phyloP scores from a whole-genome alignment of 2,329 filamentous ascomycete genomes.

The Claviceps arundinis region DNA sequence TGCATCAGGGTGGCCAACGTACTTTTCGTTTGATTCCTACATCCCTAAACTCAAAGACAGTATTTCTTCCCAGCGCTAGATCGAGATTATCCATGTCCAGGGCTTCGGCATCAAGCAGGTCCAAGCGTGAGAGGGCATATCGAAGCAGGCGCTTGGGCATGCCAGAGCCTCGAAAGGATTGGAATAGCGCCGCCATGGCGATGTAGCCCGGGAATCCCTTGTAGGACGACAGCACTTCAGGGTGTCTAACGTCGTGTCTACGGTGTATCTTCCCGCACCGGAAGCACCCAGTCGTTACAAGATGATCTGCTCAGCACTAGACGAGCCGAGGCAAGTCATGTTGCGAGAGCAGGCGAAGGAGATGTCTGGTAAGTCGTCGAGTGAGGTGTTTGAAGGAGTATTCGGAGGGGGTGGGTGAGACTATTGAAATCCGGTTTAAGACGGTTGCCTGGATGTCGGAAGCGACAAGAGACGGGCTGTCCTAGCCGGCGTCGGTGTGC shows the following conservation, averaged over 20 bases:
- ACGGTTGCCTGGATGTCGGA: neutral
- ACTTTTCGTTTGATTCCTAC: conserved; percentile 71
- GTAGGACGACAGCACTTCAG: neutral
- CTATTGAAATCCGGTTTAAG: neutral
- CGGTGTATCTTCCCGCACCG: conserved; percentile 4
- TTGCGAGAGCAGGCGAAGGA: conserved; percentile 11
- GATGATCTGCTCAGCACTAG: conserved; percentile 22
- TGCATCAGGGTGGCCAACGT: conserved; percentile 10
- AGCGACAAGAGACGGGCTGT: neutral
- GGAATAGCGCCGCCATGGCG: conserved; percentile 61
- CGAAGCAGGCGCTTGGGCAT: conserved; percentile 84
- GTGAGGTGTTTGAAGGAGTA: too few relatives aligned
- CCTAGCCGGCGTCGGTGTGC: neutral
- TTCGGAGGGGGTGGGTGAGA: too few relatives aligned
- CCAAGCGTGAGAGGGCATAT: conserved; percentile 70
- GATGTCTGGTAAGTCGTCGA: neutral
- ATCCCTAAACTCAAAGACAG: conserved; percentile 74
- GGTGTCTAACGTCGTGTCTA: neutral
- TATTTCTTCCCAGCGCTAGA: conserved; percentile 68
- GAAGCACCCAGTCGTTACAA: conserved; percentile 12
- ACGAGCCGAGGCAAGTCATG: conserved; percentile 21
- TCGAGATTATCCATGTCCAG: conserved; percentile 79
- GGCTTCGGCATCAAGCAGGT: conserved; percentile 77
- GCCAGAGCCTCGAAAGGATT: conserved; percentile 49
- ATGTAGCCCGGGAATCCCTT: neutral